Base-by-base conservation (phyloP, 1,284 basidiomycete species). In the Inonotus hispidus region DNA sequence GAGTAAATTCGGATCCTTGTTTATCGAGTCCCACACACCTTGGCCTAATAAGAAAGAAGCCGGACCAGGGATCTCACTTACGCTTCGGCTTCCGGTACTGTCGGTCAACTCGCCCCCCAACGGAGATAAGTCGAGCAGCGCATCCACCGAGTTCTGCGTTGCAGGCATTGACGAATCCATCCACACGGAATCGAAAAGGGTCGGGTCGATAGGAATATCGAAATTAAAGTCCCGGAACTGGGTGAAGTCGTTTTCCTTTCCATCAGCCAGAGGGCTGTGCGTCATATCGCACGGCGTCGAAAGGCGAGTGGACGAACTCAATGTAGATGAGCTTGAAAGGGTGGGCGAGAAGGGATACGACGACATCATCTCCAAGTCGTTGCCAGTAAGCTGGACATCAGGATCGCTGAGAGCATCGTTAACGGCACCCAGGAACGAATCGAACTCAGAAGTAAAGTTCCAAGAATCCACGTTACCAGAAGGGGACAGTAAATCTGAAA, bases 201-300 rank as follows among this genome's bases (percentile, higher is more conserved):
- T 11, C 8, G 56, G 61, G 47, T 62, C 61, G n/a, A 54, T 59
- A 21, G 57, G 50, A 35, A 59, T 54, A 35, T 59, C 57, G 6
- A 62, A 52, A 39, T 55, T 49, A 23, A 62, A 58, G 41, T 45
- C 39, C 11, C 21, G 14, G 11, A 32, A 56, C 27, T 56, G 59
- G 8, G 59, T 10, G 23, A 19, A 5, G 3, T 25, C 53, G 38
- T 46, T 63, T 43, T 60, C 62, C 21, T 63, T 60, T 29, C 52
- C 41, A 21, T 54, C 46, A 19, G 29, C 27, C 21, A 53, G 21
- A 46, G 54, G 55, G 27, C 21, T 14, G 19, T 25, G 43, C n/a
- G 61, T 52, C 11, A 58, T 25, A 53, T 60, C 62, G 27, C 50
- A 52, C 16, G 62, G 62, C 13, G 62, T 63, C 16, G 62, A 37